Evolutionary conservation across 345 rosid genomes (phyloP), one percentile per base, ranked within the genome.

Genomic region (Boechera stricta): DNA sequence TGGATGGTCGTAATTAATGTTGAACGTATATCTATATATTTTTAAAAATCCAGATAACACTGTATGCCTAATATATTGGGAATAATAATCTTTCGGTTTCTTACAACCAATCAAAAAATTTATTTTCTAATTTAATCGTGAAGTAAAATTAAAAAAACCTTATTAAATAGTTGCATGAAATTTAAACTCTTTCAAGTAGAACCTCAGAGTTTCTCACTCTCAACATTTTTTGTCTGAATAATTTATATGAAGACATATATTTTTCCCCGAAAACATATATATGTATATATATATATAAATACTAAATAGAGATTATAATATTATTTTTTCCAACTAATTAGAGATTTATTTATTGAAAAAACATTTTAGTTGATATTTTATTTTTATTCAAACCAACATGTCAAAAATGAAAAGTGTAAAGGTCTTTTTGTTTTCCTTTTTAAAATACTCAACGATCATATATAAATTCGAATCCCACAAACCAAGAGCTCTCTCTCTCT

Each of bases 371-470:
- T 24, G 15, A 18, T 49, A n/a, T 11, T 47, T 58, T 47, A 47
- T 29, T 58, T 21, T 16, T 15, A 0, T 31, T 45, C 33, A 57
- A 44, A 44, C 13, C 24, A 69, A 10, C 45, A 44, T 59, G 21
- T 21, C 10, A 45, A 60, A 26, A 65, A 67, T 11, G 11, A n/a
- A 64, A 65, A 66, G 58, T 45, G 6, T 55, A 35, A 65, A 66
- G 31, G 24, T 64, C 18, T 35, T 65, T 42, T 13, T 16, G 2
- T 32, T 53, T 51, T n/a, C 15, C 42, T 41, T 77, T 73, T 44
- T 4, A 58, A 67, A 60, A 52, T 58, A 73, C 60, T 36, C 38
- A 71, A 71, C 39, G 78, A 78, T 72, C 75, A 69, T 53, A 65
- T 69, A 75, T 41, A 41, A 71, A 70, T 61, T 32, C 51, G 61